Percentiles rank a stretch among this genome's conserved stretches.
phyloP scores from a whole-genome alignment of 75 land plant genomes.

The Pinus tabuliformis region DNA sequence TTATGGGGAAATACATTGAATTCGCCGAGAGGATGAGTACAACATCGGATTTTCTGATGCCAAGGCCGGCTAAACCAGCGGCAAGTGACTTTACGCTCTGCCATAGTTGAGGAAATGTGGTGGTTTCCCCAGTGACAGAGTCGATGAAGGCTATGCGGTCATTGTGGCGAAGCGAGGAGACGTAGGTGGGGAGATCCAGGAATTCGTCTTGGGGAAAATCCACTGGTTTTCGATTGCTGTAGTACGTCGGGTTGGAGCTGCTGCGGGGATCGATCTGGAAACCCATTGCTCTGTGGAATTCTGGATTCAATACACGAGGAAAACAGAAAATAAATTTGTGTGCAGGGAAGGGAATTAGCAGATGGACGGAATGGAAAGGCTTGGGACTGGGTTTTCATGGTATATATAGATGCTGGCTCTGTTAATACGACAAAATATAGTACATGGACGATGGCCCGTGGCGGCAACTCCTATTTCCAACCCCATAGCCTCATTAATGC shows the following conservation, averaged over 20 bases:
- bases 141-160: conserved; percentile 74
- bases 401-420: no score
- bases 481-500: no score
- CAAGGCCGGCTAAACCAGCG: conserved; percentile 18
- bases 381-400: no score
- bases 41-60: conserved; percentile 73
- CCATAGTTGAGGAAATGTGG: conserved; percentile 71
- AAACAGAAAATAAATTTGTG: no score
- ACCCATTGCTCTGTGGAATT: background rate
- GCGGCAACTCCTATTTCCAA: no score
- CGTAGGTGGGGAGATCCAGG: conserved; percentile 54
- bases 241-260: conserved; percentile 45
- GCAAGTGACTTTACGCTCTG: conserved; percentile 50
- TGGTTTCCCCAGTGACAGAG: conserved; percentile 55
- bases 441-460: no score
- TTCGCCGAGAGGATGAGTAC: conserved; percentile 90
- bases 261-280: conserved; percentile 37
- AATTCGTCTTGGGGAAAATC: conserved; percentile 39
- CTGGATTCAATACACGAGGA: background rate
- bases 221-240: conserved; percentile 74
- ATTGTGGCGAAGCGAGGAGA: conserved; percentile 39
- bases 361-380: no score
- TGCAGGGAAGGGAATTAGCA: no score
- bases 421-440: no score
- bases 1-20: conserved; percentile 75